Base-by-base conservation (phyloP, 2,329 filamentous ascomycete species). In the Trichoderma pleuroti region DNA sequence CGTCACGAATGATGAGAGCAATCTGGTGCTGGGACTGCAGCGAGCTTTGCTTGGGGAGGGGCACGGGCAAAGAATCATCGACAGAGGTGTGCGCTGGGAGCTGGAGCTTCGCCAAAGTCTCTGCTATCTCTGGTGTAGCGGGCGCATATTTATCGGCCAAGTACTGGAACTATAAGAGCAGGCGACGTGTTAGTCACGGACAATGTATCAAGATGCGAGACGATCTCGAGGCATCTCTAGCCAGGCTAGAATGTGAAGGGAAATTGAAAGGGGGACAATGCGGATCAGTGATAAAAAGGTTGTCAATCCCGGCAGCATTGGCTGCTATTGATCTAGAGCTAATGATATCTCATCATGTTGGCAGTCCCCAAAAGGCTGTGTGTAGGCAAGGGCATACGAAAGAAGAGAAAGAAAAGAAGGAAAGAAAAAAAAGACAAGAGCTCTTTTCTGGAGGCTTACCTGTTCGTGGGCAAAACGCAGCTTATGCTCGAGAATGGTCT, bases 261-360 rank as follows among this genome's bases (percentile, higher is more conserved):
- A 80, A 36, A 12, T 16, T 12, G 28, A 60, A 61, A 34, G 32
- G 52, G 32, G 52, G 16, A 71, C 11, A 65, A n/a, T 57, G 52
- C 32, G 24, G 52, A 65, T 71, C 70, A 71, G 70, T 52, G 62
- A 68, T 61, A 71, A 76, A 83, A 80, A 79, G 78, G 74, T 79
- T 88, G 81, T 92, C 89, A 84, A 86, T 92, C 91, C 88, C 81
- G 78, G 80, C 80, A 81, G 75, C 75, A 74, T 73, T 74, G 78
- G 86, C 83, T 87, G 86, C 90, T 93, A 86, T 86, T 91, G 91
- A 92, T 93, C 91, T 93, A 93, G 91, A 93, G 91, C 91, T 93
- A 93, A 91, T 79, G 79, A 72, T 80, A 77, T 77, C 78, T 82
- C 81, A 82, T 82, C 80, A 82, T 79, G 74, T 75, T 78, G 75